Evolutionary conservation across 768 basidiomycete species (phyloP).

Genomic region (Melanogaster broomeanus): DNA sequence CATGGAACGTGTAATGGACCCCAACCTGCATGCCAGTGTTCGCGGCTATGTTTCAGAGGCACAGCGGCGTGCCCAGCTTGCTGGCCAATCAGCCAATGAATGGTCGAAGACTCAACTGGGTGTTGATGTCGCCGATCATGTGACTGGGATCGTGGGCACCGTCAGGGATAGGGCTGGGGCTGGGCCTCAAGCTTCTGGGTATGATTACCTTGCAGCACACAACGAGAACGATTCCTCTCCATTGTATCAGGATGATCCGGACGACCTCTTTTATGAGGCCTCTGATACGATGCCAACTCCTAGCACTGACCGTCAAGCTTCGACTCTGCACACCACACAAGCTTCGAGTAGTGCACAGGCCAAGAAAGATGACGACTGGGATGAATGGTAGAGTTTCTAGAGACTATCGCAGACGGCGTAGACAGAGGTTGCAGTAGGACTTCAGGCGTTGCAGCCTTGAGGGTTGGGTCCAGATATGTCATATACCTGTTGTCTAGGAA

Average conservation of each 20-base stretch:
- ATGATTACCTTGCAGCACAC: conserved; percentile 47
- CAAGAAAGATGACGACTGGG: conserved; percentile 60
- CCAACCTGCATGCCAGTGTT: conserved; percentile 73
- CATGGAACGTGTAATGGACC: conserved; percentile 79
- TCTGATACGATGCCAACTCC: conserved; percentile 18
- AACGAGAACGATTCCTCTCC: conserved; percentile 59
- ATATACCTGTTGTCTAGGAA: no score
- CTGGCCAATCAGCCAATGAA: conserved; percentile 67
- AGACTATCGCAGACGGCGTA: neutral
- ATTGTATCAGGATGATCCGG: conserved; percentile 59
- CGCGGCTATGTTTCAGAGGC: conserved; percentile 72
- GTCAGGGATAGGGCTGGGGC: conserved; percentile 60
- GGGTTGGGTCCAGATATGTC: neutral
- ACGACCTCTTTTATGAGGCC: conserved; percentile 58
- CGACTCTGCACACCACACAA: conserved; percentile 6
- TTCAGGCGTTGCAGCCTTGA: no score
- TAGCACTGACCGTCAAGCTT: conserved; percentile 9
- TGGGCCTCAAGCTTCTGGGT: conserved; percentile 55
- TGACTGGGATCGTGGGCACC: conserved; percentile 67
- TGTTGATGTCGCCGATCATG: conserved; percentile 80
- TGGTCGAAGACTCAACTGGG: conserved; percentile 80
- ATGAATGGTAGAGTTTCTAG: conserved; percentile 84
- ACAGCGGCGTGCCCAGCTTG: conserved; percentile 59
- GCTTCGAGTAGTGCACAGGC: conserved; percentile 13
- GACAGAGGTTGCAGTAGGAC: neutral